Base-by-base conservation (phyloP, 495 filamentous ascomycete genomes). In the Neurospora discreta region DNA sequence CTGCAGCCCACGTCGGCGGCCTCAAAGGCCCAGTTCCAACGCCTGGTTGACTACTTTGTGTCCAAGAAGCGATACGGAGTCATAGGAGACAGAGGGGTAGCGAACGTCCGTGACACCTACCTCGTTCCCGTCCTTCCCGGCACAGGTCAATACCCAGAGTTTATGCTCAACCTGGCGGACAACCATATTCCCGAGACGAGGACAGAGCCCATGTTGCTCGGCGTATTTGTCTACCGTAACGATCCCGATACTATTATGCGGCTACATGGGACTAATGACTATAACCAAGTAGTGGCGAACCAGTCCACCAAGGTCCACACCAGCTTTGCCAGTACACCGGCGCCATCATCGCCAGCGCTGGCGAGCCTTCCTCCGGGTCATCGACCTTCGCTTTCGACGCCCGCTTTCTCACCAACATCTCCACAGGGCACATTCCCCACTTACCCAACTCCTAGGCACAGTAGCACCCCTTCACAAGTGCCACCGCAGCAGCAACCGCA, bases 11-110 rank as follows among this genome's bases (percentile, higher is more conserved):
- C 83, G 30, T 83, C 83, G 5, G 84, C 88, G 46, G 76, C 81
- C 1, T 81, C 85, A 0, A 81, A 79, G 42, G 82, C 88, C 46
- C 86, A 86, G 8, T 93, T 95, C 75, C 84, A 89, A 72, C 85
- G 85, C 11, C 82, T 97, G 8, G 92, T 91, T 73, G 86, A 93
- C 39, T 97, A 97, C 78, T 97, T 97, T 77, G 80, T 85, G 15
- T 85, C 85, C 20, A 90, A 93, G 74, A 87, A 90, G 69, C 84
- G 91, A 39, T 97, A 95, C 77, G 94, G 93, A 30, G 93, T 97
- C 7, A 83, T 95, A 11, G 89, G 89, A 5, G 90, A 91, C 72
- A 92, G 91, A 74, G 84, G 82, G 30, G 84, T 88, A 0, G 80
- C 87, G n/a, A 90, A 90, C 38, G 89, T 93, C 68, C 89, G 90